Conservation (phyloP, 345 rosid genomes). For the Kernera saxatilis region DNA sequence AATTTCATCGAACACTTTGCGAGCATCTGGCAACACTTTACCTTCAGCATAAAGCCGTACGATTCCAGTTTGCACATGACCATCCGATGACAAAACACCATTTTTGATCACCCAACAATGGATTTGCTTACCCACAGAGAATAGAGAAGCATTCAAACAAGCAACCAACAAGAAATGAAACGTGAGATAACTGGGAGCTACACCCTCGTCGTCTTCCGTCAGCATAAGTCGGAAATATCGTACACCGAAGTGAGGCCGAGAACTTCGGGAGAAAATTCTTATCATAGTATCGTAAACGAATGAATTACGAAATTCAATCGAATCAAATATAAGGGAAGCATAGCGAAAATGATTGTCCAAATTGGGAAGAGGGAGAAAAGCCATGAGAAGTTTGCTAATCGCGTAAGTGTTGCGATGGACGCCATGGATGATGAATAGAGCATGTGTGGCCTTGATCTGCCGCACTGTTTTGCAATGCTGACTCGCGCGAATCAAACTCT, state of each 20-base stretch:
- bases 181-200: conserved; percentile 42
- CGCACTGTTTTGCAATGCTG: conserved; percentile 26
- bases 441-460: conserved; percentile 39
- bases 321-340: conserved; percentile 39
- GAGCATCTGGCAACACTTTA: conserved; percentile 31
- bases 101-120: conserved; percentile 46
- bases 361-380: conserved; percentile 30
- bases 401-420: conserved; percentile 35
- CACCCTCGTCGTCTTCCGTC: background rate
- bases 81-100: conserved; percentile 38
- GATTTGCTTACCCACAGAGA: conserved; percentile 33
- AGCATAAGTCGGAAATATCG: conserved; percentile 39
- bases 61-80: conserved; percentile 44
- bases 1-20: conserved; percentile 57
- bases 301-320: conserved; percentile 23
- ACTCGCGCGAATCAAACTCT: conserved; percentile 31
- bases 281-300: conserved; percentile 49
- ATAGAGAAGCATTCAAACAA: conserved; percentile 29
- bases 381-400: conserved; percentile 43
- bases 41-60: conserved; percentile 30
- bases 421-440: conserved; percentile 38
- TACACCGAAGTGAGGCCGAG: conserved; percentile 34
- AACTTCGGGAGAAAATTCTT: conserved; percentile 39
- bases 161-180: conserved; percentile 42
- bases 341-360: conserved; percentile 31